Evolutionary conservation across 2,329 filamentous ascomycete genomes (phyloP), one percentile per base, ranked within the genome.

Genomic region (Tolypocladium ophioglossoides): DNA sequence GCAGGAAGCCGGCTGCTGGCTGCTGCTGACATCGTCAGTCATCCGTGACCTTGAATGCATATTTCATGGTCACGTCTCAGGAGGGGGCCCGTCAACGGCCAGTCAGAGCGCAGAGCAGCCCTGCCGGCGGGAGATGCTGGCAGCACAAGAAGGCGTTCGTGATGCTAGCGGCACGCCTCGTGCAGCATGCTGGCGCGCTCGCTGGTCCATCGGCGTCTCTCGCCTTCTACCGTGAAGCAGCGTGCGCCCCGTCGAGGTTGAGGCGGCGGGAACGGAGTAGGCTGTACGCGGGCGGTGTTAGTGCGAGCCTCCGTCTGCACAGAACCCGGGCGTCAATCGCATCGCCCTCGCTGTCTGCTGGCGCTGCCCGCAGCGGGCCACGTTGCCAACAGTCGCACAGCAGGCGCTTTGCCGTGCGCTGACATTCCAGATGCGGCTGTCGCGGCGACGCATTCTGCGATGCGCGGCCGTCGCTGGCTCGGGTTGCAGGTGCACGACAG

Each of bases 71-170:
- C 41, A 34, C 49, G n/a, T 35, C 48, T 14, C 46, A 35, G 20
- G 20, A 37, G 48, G 34, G 48, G 20, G 10, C 32, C 27, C 12
- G 14, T 5, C 10, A 11, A 49, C 27, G 44, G 39, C 56, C 56
- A 57, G 51, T 57, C 54, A 57, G 51, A 38, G 50, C 16, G n/a
- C 20, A 40, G 38, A 50, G 40, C 40, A 32, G 49, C 48, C 50
- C 41, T 52, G 40, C 38, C 37, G 34, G 49, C 32, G 32, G 34
- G 22, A 40, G 41, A 54, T 38, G 40, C 51, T 53, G 51, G 54
- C 41, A 44, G 40, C 7, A 30, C 9, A 32, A 12, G 24, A 7
- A 12, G 27, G 18, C 27, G 44, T 20, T 18, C 44, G 11, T 27
- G 44, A 48, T 48, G 44, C 44, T 34, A 48, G 44, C 44, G 44